Conservation (phyloP, 352 stramenopile genomes). For the Aphanomyces astaci region DNA sequence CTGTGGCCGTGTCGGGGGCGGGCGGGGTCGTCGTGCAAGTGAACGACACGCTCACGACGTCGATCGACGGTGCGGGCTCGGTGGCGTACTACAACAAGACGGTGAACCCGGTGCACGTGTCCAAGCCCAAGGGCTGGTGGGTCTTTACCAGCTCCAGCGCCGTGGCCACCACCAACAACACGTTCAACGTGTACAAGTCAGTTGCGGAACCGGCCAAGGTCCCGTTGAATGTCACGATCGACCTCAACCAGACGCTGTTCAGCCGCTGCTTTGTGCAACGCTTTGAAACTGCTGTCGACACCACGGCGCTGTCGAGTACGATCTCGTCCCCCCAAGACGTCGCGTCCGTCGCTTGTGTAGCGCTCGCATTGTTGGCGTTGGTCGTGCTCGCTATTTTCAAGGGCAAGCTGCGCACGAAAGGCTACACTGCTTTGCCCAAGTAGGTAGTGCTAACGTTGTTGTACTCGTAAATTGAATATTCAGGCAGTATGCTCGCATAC, state of each 20-base stretch:
- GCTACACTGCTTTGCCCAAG: slow-evolving; percentile 6
- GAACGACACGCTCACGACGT: neutral
- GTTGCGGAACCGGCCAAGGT: neutral
- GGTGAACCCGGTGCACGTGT: slow-evolving; percentile 1
- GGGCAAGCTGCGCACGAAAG: neutral
- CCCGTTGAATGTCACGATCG: neutral
- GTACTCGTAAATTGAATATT: neutral
- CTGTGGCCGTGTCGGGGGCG: neutral
- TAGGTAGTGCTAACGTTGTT: neutral
- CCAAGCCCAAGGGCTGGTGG: slow-evolving; percentile 6
- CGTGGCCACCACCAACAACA: slow-evolving; percentile 1
- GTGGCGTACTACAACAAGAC: slow-evolving; percentile 18
- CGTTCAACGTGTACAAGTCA: slow-evolving; percentile 1
- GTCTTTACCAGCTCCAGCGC: neutral
- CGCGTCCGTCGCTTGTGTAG: neutral
- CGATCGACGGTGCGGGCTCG: neutral
- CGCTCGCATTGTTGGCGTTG: neutral
- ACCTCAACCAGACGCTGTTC: neutral
- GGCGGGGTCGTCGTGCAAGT: slow-evolving; percentile 11
- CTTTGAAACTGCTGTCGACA: neutral
- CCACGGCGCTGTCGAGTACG: neutral
- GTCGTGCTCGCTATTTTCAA: neutral
- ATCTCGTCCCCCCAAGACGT: neutral
- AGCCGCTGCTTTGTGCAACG: neutral
- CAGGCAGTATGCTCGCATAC: no score